Evolutionary conservation across 768 basidiomycete species (phyloP).

Genomic region (Leccinum disarticulatum): DNA sequence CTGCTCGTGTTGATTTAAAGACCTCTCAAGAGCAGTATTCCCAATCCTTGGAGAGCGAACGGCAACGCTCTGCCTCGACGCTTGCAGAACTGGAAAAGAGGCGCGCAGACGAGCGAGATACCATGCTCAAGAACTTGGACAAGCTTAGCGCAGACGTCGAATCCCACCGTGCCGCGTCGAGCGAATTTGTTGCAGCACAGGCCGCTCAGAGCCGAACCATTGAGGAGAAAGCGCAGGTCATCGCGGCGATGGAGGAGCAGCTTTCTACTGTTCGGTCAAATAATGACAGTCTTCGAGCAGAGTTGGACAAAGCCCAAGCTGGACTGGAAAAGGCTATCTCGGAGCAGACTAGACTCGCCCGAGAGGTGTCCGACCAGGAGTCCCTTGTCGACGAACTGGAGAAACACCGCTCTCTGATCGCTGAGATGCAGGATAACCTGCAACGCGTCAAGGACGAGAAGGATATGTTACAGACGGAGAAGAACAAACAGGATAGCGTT

Average conservation of each 20-base stretch:
- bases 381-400: slow-evolving; percentile 75
- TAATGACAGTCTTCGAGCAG: slow-evolving; percentile 42
- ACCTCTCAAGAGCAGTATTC: no score
- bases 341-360: slow-evolving; percentile 62
- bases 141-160: slow-evolving; percentile 51
- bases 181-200: slow-evolving; percentile 40
- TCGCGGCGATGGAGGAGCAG: slow-evolving; percentile 51
- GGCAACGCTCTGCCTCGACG: slow-evolving; percentile 23
- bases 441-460: slow-evolving; percentile 83
- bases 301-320: slow-evolving; percentile 48
- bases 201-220: slow-evolving; percentile 48
- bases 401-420: slow-evolving; percentile 69
- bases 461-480: slow-evolving; percentile 73
- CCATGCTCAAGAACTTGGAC: slow-evolving; percentile 48
- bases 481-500: slow-evolving; percentile 61
- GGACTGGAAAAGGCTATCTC: slow-evolving; percentile 59
- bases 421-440: slow-evolving; percentile 74
- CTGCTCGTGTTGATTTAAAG: no score
- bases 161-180: slow-evolving; percentile 45
- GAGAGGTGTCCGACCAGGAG: slow-evolving; percentile 74
- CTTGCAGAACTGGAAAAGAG: slow-evolving; percentile 19
- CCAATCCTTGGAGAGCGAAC: slow-evolving; percentile 30
- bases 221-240: slow-evolving; percentile 47
- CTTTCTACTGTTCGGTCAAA: slow-evolving; percentile 42
- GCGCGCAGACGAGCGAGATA: slow-evolving; percentile 23